A percentile compares a stretch with the other conserved stretches of the same genome.
Conservation (phyloP, 2,329 filamentous ascomycete species). For the Paecilomyces niveus region DNA sequence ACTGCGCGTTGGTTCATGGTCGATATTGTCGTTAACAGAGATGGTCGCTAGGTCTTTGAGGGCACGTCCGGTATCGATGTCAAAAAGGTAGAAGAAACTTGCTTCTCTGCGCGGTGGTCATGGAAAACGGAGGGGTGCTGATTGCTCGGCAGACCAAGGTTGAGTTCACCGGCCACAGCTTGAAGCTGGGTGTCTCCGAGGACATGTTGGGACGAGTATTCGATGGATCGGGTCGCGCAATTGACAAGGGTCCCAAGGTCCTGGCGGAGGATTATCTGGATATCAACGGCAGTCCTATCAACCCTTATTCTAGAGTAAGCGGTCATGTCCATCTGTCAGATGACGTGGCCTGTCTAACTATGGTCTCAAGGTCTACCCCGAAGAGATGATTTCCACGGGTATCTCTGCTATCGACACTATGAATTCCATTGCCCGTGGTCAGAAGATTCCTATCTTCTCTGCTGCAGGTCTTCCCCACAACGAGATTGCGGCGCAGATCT, state of each 20-base stretch:
- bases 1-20: slow-evolving; percentile 3
- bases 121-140: slow-evolving; percentile 13
- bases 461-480: slow-evolving; percentile 97
- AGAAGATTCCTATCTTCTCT: slow-evolving; percentile 99
- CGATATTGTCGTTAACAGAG: slow-evolving; percentile 14
- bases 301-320: slow-evolving; percentile 88
- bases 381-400: slow-evolving; percentile 99
- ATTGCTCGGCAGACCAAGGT: slow-evolving; percentile 68
- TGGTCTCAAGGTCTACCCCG: slow-evolving; percentile 72
- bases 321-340: neutral
- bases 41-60: slow-evolving; percentile 72
- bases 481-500: slow-evolving; percentile 98
- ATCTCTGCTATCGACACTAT: slow-evolving; percentile 99
- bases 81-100: slow-evolving; percentile 65
- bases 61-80: slow-evolving; percentile 96
- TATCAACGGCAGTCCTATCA: slow-evolving; percentile 98
- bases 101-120: neutral
- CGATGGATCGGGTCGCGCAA: slow-evolving; percentile 93
- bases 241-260: slow-evolving; percentile 98
- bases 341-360: slow-evolving; percentile 8
- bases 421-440: slow-evolving; percentile 95
- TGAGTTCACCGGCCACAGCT: slow-evolving; percentile 91
- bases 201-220: slow-evolving; percentile 99
- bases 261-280: slow-evolving; percentile 96
- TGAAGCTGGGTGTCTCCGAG: slow-evolving; percentile 98